A percentile compares a stretch with the other conserved stretches of the same genome.
Evolutionary conservation across 306 rosid species (phyloP).

Genomic region (Heteromeles arbutifolia): DNA sequence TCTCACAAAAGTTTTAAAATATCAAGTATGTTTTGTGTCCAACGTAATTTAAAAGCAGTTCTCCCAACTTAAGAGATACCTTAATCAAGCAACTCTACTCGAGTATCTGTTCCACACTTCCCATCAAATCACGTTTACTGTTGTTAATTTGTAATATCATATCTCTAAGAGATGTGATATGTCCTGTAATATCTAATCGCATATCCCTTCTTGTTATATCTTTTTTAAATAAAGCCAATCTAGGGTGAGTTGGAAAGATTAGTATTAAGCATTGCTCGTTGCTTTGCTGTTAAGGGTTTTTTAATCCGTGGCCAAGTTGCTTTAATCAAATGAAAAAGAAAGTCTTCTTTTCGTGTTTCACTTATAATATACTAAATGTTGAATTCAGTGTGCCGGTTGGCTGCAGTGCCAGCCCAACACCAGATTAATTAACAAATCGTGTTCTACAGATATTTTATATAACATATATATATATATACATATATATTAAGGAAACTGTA

Average conservation of each 20-base stretch:
- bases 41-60: too few relatives aligned
- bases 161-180: too few relatives aligned
- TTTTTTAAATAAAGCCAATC: background rate
- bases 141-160: too few relatives aligned
- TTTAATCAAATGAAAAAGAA: constrained; percentile 11
- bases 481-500: background rate
- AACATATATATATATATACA: too few relatives aligned
- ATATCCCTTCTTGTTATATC: background rate
- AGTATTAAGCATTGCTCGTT: background rate
- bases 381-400: constrained; percentile 19
- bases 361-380: background rate
- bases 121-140: too few relatives aligned
- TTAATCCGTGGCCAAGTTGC: constrained; percentile 13
- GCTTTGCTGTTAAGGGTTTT: background rate
- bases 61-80: too few relatives aligned
- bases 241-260: background rate
- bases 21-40: too few relatives aligned
- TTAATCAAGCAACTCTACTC: too few relatives aligned
- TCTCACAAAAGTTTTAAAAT: too few relatives aligned
- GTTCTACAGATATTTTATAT: too few relatives aligned
- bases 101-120: too few relatives aligned
- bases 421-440: too few relatives aligned
- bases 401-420: constrained; percentile 10
- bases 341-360: constrained; percentile 17
- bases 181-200: background rate